Conservation (phyloP, 179 eudicot species). For the Sideroxylon spinosum region DNA sequence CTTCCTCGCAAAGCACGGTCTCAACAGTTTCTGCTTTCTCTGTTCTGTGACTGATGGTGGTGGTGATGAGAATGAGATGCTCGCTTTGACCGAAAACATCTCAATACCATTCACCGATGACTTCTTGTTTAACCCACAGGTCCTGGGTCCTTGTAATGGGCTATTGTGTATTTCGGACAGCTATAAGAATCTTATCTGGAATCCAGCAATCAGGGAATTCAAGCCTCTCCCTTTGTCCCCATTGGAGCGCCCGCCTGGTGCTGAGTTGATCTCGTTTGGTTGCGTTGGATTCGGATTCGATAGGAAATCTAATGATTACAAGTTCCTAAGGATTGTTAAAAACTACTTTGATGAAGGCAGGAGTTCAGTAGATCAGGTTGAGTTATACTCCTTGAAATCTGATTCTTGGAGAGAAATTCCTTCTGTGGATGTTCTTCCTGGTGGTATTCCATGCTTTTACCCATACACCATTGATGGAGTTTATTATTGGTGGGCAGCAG, state of each 20-base stretch:
- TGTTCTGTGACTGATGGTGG: no score
- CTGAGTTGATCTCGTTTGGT: conserved; percentile 17
- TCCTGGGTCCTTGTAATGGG: conserved; percentile 47
- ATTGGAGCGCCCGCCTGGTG: conserved; percentile 22
- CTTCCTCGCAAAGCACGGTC: conserved; percentile 34
- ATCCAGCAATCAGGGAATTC: conserved; percentile 30
- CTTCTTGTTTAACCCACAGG: conserved; percentile 22
- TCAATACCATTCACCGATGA: conserved; percentile 9
- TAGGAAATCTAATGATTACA: conserved; percentile 22
- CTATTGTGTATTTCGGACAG: conserved; percentile 38
- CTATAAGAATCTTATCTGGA: conserved; percentile 37
- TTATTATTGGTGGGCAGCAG: conserved; percentile 29
- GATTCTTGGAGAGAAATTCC: conserved; percentile 18
- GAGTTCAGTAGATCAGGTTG: conserved; percentile 19
- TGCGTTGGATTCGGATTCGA: conserved; percentile 41
- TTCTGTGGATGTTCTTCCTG: conserved; percentile 4
- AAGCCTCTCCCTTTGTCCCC: conserved; percentile 27
- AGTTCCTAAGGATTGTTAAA: conserved; percentile 19
- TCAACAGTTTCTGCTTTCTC: conserved; percentile 3
- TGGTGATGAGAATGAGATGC: no score
- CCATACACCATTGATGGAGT: background rate
- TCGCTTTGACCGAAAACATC: conserved; percentile 4
- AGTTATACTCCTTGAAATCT: conserved; percentile 15
- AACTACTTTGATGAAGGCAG: background rate
- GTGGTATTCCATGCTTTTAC: conserved; percentile 12